Base-by-base conservation (phyloP, 805 yeast genomes). In the Candida ulmi region DNA sequence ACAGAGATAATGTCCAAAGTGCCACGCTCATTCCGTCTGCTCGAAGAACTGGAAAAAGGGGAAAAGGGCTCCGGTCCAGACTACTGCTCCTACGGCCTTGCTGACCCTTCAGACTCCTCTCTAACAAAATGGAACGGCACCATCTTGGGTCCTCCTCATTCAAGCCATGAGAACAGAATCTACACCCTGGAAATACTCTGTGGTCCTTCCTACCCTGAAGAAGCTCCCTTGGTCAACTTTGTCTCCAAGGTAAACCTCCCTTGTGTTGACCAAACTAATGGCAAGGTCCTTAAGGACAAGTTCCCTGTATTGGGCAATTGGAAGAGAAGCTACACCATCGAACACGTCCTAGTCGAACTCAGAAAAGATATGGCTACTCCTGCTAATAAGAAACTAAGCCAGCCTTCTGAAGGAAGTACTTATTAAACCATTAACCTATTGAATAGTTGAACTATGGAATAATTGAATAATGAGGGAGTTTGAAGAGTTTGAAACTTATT, bases 91-190 rank as follows among this genome's bases (percentile, higher is more conserved):
- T 88, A 93, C 55, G 99, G 99, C 0, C 72, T 93, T 35, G 80
- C 87, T 18, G 91, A 87, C 54, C 80, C 83, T 46, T 95, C 86
- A 54, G 99, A 93, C 60, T 86, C 90, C 50, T 69, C 88, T 37
- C 87, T 93, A 95, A 84, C 95, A 11, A 65, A 83, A 54, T 93
- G 99, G 99, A 93, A 90, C 64, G 99, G 97, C 11, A 93, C 99
- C 26, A 91, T 93, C 38, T 69, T 93, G 48, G 99, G 99, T 0
- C 99, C 99, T 4, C 99, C 99, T 27, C 95, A 85, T 55, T 77
- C 79, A 36, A 68, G 76, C 21, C 97, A 91, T 60, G 97, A 90
- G 61, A 93, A 93, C 63, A 74, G 99, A 57, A 93, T 93, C 46
- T 93, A 93, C 61, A 81, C 87, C 27, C 69, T 93, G 40, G 78